Conservation (phyloP, 768 basidiomycete genomes). For the Mrakia hoshinonis region DNA sequence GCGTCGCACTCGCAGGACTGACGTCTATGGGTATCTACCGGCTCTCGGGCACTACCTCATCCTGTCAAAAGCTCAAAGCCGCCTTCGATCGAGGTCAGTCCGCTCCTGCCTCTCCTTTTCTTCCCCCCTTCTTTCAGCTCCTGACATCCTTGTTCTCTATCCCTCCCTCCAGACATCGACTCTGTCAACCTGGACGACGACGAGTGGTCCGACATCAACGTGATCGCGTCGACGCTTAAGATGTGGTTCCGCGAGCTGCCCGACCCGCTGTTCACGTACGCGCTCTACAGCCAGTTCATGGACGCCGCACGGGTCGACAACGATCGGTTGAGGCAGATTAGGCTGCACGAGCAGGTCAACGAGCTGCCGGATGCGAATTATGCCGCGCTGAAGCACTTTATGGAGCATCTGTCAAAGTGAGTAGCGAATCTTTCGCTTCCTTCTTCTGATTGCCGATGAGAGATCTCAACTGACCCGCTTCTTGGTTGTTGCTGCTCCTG, state of each 20-base stretch:
- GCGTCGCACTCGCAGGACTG: constrained; percentile 41
- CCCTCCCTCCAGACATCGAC: constrained; percentile 57
- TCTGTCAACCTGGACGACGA: constrained; percentile 81
- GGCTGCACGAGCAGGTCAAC: constrained; percentile 92
- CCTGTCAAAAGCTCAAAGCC: constrained; percentile 71
- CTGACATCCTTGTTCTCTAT: too few relatives aligned
- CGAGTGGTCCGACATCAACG: constrained; percentile 91
- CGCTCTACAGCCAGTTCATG: constrained; percentile 82
- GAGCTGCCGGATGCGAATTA: constrained; percentile 98
- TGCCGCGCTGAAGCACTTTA: constrained; percentile 86
- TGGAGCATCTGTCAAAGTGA: constrained; percentile 86
- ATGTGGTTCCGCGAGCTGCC: constrained; percentile 94
- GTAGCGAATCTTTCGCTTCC: constrained; percentile 32
- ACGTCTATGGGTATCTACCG: constrained; percentile 83
- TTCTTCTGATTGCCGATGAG: too few relatives aligned
- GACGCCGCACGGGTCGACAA: constrained; percentile 94
- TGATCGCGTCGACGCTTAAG: constrained; percentile 86
- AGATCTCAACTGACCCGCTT: too few relatives aligned
- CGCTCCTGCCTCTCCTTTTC: background rate
- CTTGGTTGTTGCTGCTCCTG: too few relatives aligned
- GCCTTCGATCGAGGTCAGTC: constrained; percentile 70
- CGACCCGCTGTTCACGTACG: constrained; percentile 76
- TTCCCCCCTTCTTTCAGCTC: background rate
- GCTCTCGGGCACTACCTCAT: constrained; percentile 80
- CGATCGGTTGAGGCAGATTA: constrained; percentile 86